Conservation (phyloP, 2,329 filamentous ascomycete species). For the Alternaria ventricosa region DNA sequence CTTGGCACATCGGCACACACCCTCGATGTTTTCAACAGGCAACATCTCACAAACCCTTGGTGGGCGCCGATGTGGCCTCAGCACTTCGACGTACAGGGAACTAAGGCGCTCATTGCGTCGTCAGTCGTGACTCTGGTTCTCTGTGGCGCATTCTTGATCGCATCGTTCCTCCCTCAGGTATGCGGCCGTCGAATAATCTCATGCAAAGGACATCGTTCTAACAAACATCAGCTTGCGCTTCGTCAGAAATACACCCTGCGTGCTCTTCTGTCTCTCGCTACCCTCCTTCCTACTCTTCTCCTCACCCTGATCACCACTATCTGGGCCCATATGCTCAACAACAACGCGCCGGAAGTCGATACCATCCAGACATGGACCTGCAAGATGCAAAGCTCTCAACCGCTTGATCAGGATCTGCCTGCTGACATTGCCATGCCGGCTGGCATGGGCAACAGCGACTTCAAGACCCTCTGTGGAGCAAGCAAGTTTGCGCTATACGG, state of each 20-base stretch:
- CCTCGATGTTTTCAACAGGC: slow-evolving; percentile 52
- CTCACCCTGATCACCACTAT: slow-evolving; percentile 51
- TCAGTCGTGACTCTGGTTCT: slow-evolving; percentile 48
- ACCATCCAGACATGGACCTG: slow-evolving; percentile 51
- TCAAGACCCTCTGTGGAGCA: slow-evolving; percentile 50
- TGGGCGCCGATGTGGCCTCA: slow-evolving; percentile 57
- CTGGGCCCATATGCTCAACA: slow-evolving; percentile 49
- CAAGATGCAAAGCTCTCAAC: slow-evolving; percentile 42
- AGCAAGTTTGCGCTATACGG: slow-evolving; percentile 55
- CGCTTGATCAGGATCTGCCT: slow-evolving; percentile 19
- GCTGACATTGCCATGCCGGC: slow-evolving; percentile 31
- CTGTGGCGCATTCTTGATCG: slow-evolving; percentile 45
- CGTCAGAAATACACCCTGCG: slow-evolving; percentile 46
- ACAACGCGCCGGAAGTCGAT: slow-evolving; percentile 41
- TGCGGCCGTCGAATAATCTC: background rate
- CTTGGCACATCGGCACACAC: slow-evolving; percentile 53
- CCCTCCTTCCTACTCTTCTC: slow-evolving; percentile 46
- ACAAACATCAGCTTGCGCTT: slow-evolving; percentile 38
- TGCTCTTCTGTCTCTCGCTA: slow-evolving; percentile 46
- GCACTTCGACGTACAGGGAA: slow-evolving; percentile 55
- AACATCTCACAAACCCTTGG: slow-evolving; percentile 54
- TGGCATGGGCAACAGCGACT: slow-evolving; percentile 45
- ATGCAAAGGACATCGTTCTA: slow-evolving; percentile 4
- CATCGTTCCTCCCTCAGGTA: slow-evolving; percentile 46
- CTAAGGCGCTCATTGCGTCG: slow-evolving; percentile 51